Base-by-base conservation (phyloP, 257 asterid genomes). In the Salvia splendens region DNA sequence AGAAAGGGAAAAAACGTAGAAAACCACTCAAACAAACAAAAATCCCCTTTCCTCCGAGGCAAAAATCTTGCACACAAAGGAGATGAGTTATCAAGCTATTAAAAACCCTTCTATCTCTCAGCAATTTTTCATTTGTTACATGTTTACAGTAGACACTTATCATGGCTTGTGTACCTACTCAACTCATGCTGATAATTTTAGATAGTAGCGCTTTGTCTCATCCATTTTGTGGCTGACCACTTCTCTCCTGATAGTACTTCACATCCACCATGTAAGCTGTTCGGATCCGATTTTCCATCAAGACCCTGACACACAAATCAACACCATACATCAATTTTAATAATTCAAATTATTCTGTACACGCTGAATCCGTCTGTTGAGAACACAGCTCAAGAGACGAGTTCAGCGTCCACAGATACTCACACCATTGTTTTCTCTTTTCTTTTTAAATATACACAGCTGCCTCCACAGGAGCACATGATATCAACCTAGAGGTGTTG, bases 181-280 rank as follows among this genome's bases (percentile, higher is more conserved):
- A n/a, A 54, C 42, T 28, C 42, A 46, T 24, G 55, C 43, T 53
- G 42, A 42, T 12, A 28, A n/a, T 3, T 53, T 81, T 65, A 85
- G 49, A 65, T 41, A 17, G 83, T 65, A 51, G 46, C 15, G 73
- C 56, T 77, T 62, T 90, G 92, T 84, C 97, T 84, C 94, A 90
- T 85, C 97, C 97, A 90, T 78, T 90, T 90, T 33, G 97, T 90
- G 38, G 97, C 97, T 8, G 95, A 90, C 97, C 97, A 90, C 73
- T 90, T 90, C 82, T 90, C 97, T 36, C 97, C 97, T 3, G 85
- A 65, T 40, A 80, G 41, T n/a, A 90, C 97, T 67, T 78, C 87
- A 77, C 97, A 87, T 52, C 97, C 97, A 55, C 94, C 97, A 48
- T 90, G 97, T 64, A 87, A 59, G 78, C 95, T 90, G 49, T 67